Evolutionary conservation across 345 rosid genomes (phyloP).

Genomic region (Nephelium lappaceum): DNA sequence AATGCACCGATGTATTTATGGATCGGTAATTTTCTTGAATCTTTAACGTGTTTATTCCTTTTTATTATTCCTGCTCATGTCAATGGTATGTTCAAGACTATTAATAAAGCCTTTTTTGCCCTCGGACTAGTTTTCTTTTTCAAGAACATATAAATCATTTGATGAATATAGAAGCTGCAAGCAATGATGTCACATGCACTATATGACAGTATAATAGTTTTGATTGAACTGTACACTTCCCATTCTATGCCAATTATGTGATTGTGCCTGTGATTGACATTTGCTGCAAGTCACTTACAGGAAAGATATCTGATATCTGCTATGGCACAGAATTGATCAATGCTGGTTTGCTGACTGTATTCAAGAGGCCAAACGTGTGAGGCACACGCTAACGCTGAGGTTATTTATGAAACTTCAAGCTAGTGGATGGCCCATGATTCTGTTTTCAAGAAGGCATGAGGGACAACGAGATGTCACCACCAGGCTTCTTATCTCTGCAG

Average conservation of each 20-base stretch:
- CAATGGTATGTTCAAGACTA: not conserved
- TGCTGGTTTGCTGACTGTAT: slow-evolving; percentile 31
- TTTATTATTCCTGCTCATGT: not conserved
- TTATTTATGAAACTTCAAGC: slow-evolving; percentile 55
- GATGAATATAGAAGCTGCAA: not conserved
- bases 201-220: not conserved
- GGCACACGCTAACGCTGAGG: slow-evolving; percentile 34
- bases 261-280: not conserved
- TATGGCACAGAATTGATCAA: slow-evolving; percentile 36
- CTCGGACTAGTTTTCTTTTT: not conserved
- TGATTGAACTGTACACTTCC: not conserved
- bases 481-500: slow-evolving; percentile 50
- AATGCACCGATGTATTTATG: slow-evolving; percentile 11
- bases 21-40: slow-evolving; percentile 35
- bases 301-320: not conserved
- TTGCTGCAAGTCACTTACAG: not conserved
- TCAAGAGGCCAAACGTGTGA: slow-evolving; percentile 48
- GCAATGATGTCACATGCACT: not conserved
- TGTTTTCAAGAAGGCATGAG: slow-evolving; percentile 57
- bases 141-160: not conserved
- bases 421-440: slow-evolving; percentile 61
- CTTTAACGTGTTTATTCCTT: not conserved
- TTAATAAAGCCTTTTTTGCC: not conserved
- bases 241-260: not conserved
- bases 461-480: slow-evolving; percentile 37